Base-by-base conservation (phyloP, 495 filamentous ascomycete genomes). In the Cetradonia linearis region DNA sequence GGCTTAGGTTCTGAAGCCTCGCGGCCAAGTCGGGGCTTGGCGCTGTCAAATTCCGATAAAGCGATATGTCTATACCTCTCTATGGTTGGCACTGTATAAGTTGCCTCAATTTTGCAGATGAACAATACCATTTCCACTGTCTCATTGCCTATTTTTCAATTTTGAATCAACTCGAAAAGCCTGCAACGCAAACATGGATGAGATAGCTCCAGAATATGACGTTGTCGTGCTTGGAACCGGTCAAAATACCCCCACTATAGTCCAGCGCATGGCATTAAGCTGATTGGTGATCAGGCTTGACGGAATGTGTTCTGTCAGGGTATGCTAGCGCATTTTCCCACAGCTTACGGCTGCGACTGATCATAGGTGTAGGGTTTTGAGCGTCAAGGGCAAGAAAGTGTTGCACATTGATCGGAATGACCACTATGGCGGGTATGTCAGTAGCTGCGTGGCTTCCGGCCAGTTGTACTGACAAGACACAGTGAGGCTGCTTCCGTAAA, bases 391-490 rank as follows among this genome's bases (percentile, higher is more conserved):
- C 63, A 93, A 94, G 80, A 97, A 96, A 77, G 94, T 98, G 60
- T 81, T 98, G 61, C 95, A 98, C 77, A 96, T 98, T 70, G 93
- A 98, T 75, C 86, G 93, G 74, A 97, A 97, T 73, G 91, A 96
- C 70, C 91, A 97, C 77, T 98, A 98, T 73, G 93, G 93, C 81
- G 94, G 90, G 91, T 95, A 73, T 64, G 88, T 82, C 55, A 36
- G 44, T 50, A 49, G 53, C 55, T 44, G 50, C 47, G 55, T 54
- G n/a, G 59, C 59, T 63, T 70, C 68, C 31, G 40, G 57, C 59
- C 48, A n/a, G 37, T 30, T 20, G 33, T 58, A 61, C 72, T 76
- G 60, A 77, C 64, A 46, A 44, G 46, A 25, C 56, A n/a, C 67
- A 95, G 90, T 63, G 91, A 96, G 76, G 85, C 91, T 53, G 90